Evolutionary conservation across 2,329 filamentous ascomycete genomes (phyloP).

Genomic region (Neofusicoccum kwambonambiense): DNA sequence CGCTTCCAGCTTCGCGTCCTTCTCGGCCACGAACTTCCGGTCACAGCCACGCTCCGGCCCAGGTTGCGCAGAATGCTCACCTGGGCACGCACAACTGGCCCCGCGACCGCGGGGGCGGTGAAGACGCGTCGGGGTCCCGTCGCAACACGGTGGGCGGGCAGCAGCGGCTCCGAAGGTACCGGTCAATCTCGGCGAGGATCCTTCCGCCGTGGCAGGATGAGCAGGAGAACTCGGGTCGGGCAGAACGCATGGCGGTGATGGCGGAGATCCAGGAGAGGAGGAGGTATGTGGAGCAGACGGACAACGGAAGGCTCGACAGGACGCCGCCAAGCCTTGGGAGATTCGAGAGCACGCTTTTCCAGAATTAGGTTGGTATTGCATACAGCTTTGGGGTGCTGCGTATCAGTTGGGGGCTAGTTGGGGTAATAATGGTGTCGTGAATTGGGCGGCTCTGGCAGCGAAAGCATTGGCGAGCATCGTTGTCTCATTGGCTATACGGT

Average conservation of each 20-base stretch:
- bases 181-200: slow-evolving; percentile 8
- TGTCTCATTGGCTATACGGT: neutral
- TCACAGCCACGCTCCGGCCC: neutral
- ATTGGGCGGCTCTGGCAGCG: slow-evolving; percentile 5
- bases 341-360: slow-evolving; percentile 29
- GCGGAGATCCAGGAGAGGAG: slow-evolving; percentile 22
- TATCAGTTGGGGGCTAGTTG: neutral
- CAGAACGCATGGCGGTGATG: slow-evolving; percentile 28
- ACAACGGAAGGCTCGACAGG: slow-evolving; percentile 31
- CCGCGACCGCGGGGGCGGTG: neutral
- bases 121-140: neutral
- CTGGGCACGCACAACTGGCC: neutral
- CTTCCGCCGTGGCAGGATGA: slow-evolving; percentile 27
- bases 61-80: neutral
- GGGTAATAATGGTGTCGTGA: neutral
- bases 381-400: too few relatives aligned
- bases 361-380: neutral
- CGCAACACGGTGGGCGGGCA: slow-evolving; percentile 14
- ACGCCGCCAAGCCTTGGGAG: slow-evolving; percentile 36
- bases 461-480: neutral
- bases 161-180: slow-evolving; percentile 3
- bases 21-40: slow-evolving; percentile 13
- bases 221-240: slow-evolving; percentile 35
- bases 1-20: slow-evolving; percentile 12
- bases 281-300: slow-evolving; percentile 22